Conservation (phyloP, 2,329 filamentous ascomycete genomes). For the Cephalotrichum gorgonifer region DNA sequence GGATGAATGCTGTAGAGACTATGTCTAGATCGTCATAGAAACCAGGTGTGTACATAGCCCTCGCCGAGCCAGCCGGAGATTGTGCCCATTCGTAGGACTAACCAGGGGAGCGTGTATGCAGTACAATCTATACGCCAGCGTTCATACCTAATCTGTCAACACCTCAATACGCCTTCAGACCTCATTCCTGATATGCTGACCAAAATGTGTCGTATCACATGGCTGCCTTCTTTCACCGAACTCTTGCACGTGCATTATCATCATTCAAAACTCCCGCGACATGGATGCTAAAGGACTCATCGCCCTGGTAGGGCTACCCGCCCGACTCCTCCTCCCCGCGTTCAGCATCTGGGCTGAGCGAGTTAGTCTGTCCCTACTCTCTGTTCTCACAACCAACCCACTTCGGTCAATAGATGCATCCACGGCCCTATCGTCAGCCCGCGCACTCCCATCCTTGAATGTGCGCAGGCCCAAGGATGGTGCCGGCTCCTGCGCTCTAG, state of each 20-base stretch:
- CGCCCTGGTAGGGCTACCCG: conserved; percentile 41
- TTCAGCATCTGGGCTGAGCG: conserved; percentile 43
- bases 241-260: too few relatives aligned
- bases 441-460: not conserved
- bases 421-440: not conserved
- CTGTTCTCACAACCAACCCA: conserved; percentile 70
- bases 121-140: too few relatives aligned
- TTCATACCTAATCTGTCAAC: too few relatives aligned
- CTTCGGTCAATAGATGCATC: conserved; percentile 42
- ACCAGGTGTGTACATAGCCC: not conserved
- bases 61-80: not conserved
- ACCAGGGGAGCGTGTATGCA: not conserved
- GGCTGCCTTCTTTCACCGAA: too few relatives aligned
- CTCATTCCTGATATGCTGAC: too few relatives aligned
- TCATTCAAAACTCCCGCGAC: too few relatives aligned
- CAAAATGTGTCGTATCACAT: too few relatives aligned
- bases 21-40: not conserved
- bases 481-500: conserved; percentile 25
- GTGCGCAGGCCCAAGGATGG: not conserved
- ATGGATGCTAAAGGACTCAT: conserved; percentile 28
- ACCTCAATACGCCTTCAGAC: too few relatives aligned
- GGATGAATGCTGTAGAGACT: not conserved
- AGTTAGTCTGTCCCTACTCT: conserved; percentile 71
- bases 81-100: not conserved
- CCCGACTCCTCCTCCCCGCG: conserved; percentile 46